A percentile compares a stretch with the other conserved stretches of the same genome.
phyloP scores from a whole-genome alignment of 1,139 yeast genomes.

The Diutina rugosa region DNA sequence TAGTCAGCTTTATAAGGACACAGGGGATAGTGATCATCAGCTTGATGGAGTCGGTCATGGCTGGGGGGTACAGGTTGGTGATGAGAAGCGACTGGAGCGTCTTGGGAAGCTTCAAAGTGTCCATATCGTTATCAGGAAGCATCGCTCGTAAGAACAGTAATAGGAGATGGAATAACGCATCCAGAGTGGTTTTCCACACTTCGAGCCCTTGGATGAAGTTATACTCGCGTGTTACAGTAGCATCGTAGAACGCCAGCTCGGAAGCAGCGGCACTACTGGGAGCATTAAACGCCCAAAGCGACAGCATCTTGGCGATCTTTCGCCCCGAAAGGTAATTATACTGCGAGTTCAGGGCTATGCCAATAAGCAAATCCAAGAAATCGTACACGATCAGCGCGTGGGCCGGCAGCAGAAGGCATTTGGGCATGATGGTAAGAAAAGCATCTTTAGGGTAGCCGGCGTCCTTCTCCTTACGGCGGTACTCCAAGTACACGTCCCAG shows the following conservation, averaged over 20 bases:
- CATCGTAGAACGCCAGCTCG: slow-evolving; percentile 27
- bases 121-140: slow-evolving; percentile 53
- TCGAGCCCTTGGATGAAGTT: slow-evolving; percentile 61
- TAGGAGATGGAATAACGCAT: slow-evolving; percentile 73
- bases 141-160: slow-evolving; percentile 70
- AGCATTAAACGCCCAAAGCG: slow-evolving; percentile 72
- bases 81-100: slow-evolving; percentile 50
- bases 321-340: slow-evolving; percentile 70
- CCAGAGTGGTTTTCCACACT: slow-evolving; percentile 72
- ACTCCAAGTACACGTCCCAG: slow-evolving; percentile 72
- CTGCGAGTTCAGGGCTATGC: slow-evolving; percentile 74
- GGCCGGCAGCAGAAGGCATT: slow-evolving; percentile 68
- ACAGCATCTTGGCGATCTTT: slow-evolving; percentile 71
- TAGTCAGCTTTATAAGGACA: slow-evolving; percentile 54
- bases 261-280: slow-evolving; percentile 9
- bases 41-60: slow-evolving; percentile 23
- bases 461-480: slow-evolving; percentile 51
- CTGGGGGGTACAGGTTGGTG: slow-evolving; percentile 53
- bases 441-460: slow-evolving; percentile 59
- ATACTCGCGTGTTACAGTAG: slow-evolving; percentile 21
- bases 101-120: slow-evolving; percentile 47
- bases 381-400: slow-evolving; percentile 87
- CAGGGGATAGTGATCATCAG: slow-evolving; percentile 37
- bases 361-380: slow-evolving; percentile 67
- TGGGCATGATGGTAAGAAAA: slow-evolving; percentile 71